Conservation (phyloP, 768 basidiomycete species). For the Lactarius hengduanensis region DNA sequence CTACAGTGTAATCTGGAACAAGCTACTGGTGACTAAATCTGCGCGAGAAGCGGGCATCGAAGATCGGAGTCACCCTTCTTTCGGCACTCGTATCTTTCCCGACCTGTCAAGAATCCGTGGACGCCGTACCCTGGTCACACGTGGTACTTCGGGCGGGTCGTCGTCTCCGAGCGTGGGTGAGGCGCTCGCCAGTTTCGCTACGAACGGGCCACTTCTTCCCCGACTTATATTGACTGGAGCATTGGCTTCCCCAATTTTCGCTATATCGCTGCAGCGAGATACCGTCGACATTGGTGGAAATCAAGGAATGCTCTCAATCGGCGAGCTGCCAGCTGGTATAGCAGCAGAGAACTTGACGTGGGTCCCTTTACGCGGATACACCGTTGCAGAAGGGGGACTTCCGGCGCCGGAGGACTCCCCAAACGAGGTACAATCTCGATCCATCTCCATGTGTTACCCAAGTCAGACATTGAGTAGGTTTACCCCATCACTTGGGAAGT, state of each 20-base stretch:
- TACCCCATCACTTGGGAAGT: conserved; percentile 59
- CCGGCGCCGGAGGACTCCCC: conserved; percentile 54
- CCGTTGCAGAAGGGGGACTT: conserved; percentile 50
- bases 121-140: not conserved
- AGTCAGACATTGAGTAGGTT: conserved; percentile 26
- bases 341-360: conserved; percentile 54
- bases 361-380: conserved; percentile 61
- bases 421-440: conserved; percentile 49
- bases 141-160: not conserved
- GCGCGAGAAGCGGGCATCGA: not conserved
- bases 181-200: conserved; percentile 34
- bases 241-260: conserved; percentile 44
- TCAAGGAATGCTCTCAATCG: conserved; percentile 61
- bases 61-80: not conserved
- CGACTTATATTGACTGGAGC: conserved; percentile 37
- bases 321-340: conserved; percentile 57
- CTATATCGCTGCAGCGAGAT: conserved; percentile 66
- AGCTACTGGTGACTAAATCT: conserved; percentile 10
- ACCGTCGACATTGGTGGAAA: conserved; percentile 68
- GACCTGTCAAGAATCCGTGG: conserved; percentile 23
- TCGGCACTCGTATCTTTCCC: conserved; percentile 16
- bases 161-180: conserved; percentile 19
- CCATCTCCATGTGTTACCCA: not conserved
- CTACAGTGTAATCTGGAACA: conserved; percentile 29
- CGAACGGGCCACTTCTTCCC: conserved; percentile 38